These are phyloP conservation scores for Brassica balearica DNA, from an alignment of 441 rosid genomes.

Conservation along the genomic window DNA sequence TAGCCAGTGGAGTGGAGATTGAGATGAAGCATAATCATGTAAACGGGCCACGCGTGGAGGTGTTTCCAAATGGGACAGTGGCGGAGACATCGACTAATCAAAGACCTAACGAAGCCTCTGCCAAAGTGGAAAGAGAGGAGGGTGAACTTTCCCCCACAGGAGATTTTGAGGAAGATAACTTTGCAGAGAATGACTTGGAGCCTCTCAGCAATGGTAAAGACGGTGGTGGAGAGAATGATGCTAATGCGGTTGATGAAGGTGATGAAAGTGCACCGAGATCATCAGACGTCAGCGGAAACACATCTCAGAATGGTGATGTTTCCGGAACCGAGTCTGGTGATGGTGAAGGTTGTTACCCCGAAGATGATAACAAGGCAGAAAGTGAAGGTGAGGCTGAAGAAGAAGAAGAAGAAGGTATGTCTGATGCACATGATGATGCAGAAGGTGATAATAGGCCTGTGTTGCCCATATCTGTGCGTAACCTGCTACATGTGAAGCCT, in stretches of 20 bases:
- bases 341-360: slow-evolving; percentile 80
- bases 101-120: slow-evolving; percentile 62
- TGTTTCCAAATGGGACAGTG: slow-evolving; percentile 59
- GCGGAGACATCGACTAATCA: slow-evolving; percentile 56
- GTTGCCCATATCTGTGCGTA: slow-evolving; percentile 74
- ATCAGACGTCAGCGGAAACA: slow-evolving; percentile 88
- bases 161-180: slow-evolving; percentile 93
- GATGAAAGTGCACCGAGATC: slow-evolving; percentile 90
- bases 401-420: slow-evolving; percentile 46
- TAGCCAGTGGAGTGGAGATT: slow-evolving; percentile 52
- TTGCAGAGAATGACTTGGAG: slow-evolving; percentile 70
- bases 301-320: slow-evolving; percentile 89
- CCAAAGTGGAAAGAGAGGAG: slow-evolving; percentile 93
- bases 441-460: slow-evolving; percentile 63
- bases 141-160: slow-evolving; percentile 98
- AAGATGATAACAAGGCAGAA: slow-evolving; percentile 88
- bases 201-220: slow-evolving; percentile 62
- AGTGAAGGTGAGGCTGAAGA: slow-evolving; percentile 94
- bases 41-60: slow-evolving; percentile 56
- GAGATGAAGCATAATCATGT: slow-evolving; percentile 64
- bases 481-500: slow-evolving; percentile 80
- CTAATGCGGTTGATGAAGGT: slow-evolving; percentile 80
- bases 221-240: slow-evolving; percentile 44
- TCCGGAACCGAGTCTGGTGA: slow-evolving; percentile 92
- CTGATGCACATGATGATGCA: slow-evolving; percentile 81